Evolutionary conservation across 306 rosid genomes (phyloP), one percentile per base, ranked within the genome.

Genomic region (Cicer bijugum): DNA sequence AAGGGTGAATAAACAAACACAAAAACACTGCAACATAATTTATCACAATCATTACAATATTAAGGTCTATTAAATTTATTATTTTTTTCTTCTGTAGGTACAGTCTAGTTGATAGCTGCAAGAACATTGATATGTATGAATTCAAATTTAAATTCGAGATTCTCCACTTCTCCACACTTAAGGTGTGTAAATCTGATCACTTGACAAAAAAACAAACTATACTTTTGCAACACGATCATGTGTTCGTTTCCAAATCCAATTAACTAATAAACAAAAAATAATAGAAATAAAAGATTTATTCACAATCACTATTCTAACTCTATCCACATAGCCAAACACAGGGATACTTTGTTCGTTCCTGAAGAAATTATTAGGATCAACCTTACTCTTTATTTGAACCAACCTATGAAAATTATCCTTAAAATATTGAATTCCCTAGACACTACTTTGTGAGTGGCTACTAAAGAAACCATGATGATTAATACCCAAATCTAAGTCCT

Each of bases 281-380:
- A 81, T 1, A 9, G 70, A 71, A 76, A 67, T 12, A 1, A 72
- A 19, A 0, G 55, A 72, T 58, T 66, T 72, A 33, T n/a, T 72
- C 35, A 10, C 57, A 19, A 28, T 17, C 51, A 72, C 47, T 51
- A 73, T 58, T 58, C 46, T 69, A 69, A 64, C 28, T 46, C 63
- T 74, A 47, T 48, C 67, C 6, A 69, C 67, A 8, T 9, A n/a
- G 67, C 57, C 56, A 71, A 47, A 76, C 42, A 69, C n/a, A 0
- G 93, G 93, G 39, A 91, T 85, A 64, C 93, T 88, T 35, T 91
- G 97, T 55, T 88, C 93, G 45, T 74, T 77, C 77, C 87, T 81
- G 15, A 91, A 91, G 85, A 88, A 87, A 51, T 87, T 87, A 4
- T 6, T 33, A 16, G 91, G 93, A 82, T 91, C 97, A 62, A 88